Base-by-base conservation (phyloP, 164 flowering plant species). In the Piper longum region DNA sequence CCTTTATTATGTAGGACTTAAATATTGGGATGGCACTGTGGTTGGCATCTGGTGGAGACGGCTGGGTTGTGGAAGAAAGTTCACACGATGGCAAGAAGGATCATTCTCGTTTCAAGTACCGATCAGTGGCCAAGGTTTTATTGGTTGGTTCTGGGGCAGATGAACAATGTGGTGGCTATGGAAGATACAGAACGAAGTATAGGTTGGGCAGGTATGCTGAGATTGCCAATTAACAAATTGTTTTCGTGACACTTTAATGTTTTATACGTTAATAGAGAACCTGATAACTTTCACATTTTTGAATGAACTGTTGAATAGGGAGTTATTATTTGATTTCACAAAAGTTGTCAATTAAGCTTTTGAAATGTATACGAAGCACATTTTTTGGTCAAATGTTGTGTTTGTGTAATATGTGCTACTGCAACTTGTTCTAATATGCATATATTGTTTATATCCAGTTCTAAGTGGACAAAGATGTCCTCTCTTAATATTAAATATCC, bases 101-200 rank as follows among this genome's bases (percentile, higher is more conserved):
- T 64, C 42, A 43, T 62, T 62, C 65, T 61, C 73, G 81, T 62
- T 57, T 72, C 42, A 81, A 76, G 60, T 89, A 89, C 83, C 86
- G 76, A 66, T 91, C 96, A 41, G 71, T 75, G 72, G 85, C 97
- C 69, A 82, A 76, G 67, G 82, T 95, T 62, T 79, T 95, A 14
- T 78, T 95, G 1, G 95, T 95, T 79, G 99, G 99, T 63, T 79
- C 97, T 72, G 99, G 99, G 71, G 99, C 97, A 40, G 99, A 95
- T 78, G 99, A 95, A 77, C 99, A 95, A 74, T 95, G 99, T 81
- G 97, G 93, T 73, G 99, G 99, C 62, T 95, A 91, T 79, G 87
- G 96, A 16, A 81, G 99, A 71, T 91, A 91, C 70, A 88, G 69
- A 74, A 95, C 99, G 67, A 91, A 87, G 65, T 95, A 71, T 70